Evolutionary conservation across 1,284 basidiomycete genomes (phyloP).

Genomic region (Cryptococcus amylolentus): DNA sequence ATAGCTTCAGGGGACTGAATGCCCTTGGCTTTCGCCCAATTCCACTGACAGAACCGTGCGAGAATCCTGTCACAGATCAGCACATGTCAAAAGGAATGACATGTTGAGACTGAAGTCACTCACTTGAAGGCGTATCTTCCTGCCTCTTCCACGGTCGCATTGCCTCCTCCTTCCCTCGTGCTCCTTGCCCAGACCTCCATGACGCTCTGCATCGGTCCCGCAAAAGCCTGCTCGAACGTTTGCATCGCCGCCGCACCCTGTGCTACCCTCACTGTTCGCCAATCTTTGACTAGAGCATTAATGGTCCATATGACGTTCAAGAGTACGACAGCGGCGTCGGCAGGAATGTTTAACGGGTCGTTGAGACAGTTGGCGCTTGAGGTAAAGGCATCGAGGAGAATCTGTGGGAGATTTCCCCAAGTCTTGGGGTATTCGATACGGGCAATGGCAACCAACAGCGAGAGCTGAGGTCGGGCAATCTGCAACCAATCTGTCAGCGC

Average conservation of each 20-base stretch:
- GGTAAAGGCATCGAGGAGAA: conserved; percentile 38
- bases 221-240: conserved; percentile 34
- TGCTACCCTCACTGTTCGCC: conserved; percentile 45
- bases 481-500: conserved; percentile 8
- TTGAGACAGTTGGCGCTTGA: conserved; percentile 35
- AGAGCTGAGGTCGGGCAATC: conserved; percentile 48
- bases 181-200: conserved; percentile 36
- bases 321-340: conserved; percentile 29
- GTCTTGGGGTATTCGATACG: conserved; percentile 44
- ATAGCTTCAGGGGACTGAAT: conserved; percentile 34
- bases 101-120: conserved; percentile 7
- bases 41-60: conserved; percentile 42
- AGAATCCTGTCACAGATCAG: conserved; percentile 29
- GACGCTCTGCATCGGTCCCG: conserved; percentile 33
- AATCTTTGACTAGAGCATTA: conserved; percentile 50
- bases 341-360: conserved; percentile 18
- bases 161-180: conserved; percentile 28
- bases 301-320: conserved; percentile 50
- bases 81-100: background rate
- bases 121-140: conserved; percentile 50
- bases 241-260: conserved; percentile 44
- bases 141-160: conserved; percentile 44
- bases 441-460: conserved; percentile 43
- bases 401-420: conserved; percentile 40
- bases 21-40: conserved; percentile 44